A percentile compares a stretch with the other conserved stretches of the same genome.
Conservation (phyloP, 2,329 filamentous ascomycete species). For the Gremmenia infestans region DNA sequence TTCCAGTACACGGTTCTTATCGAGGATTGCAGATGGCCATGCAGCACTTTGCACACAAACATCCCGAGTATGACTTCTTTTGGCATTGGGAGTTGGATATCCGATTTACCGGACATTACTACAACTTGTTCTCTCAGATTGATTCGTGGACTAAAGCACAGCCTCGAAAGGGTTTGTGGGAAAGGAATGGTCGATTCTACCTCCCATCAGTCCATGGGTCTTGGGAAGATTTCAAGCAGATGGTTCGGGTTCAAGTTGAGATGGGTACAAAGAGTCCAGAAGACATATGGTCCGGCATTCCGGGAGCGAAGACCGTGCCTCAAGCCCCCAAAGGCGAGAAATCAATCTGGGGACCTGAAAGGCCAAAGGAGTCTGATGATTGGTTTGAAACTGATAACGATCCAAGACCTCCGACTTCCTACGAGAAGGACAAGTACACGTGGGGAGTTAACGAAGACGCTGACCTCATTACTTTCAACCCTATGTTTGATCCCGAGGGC, state of each 20-base stretch:
- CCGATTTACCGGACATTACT: constrained; percentile 84
- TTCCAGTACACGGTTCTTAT: constrained; percentile 88
- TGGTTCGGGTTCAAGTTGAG: constrained; percentile 70
- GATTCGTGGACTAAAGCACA: constrained; percentile 66
- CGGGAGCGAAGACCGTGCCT: constrained; percentile 32
- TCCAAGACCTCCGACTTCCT: constrained; percentile 62
- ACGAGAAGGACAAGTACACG: constrained; percentile 73
- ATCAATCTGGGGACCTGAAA: constrained; percentile 78
- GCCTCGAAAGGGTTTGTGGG: constrained; percentile 76
- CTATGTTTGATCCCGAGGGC: constrained; percentile 82
- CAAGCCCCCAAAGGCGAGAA: constrained; percentile 44
- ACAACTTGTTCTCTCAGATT: constrained; percentile 65
- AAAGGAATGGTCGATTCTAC: constrained; percentile 74
- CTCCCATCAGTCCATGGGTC: constrained; percentile 69
- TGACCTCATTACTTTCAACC: constrained; percentile 86
- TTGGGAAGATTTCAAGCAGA: constrained; percentile 76
- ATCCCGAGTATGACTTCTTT: constrained; percentile 85
- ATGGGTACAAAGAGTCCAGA: constrained; percentile 61
- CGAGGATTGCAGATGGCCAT: constrained; percentile 90
- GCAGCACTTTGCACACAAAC: constrained; percentile 84
- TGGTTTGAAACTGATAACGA: constrained; percentile 71
- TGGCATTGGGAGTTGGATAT: constrained; percentile 98
- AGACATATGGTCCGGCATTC: constrained; percentile 57
- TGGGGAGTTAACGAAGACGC: constrained; percentile 92
- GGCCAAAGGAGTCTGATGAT: constrained; percentile 62